Base-by-base conservation (phyloP, 495 filamentous ascomycete genomes). In the Poronia punctata region DNA sequence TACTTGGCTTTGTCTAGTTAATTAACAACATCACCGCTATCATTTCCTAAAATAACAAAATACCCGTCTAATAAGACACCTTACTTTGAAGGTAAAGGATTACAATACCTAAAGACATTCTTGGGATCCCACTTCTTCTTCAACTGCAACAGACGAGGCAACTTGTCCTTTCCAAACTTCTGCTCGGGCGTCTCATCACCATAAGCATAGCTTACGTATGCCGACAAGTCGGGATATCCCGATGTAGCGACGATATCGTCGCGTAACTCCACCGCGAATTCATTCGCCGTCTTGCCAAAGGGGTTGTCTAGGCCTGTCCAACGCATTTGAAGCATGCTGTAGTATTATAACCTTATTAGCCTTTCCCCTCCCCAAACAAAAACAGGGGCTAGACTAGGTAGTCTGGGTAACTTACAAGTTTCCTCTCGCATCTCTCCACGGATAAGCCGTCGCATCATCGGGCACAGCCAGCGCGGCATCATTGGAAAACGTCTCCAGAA, bases 181-280 rank as follows among this genome's bases (percentile, higher is more conserved):
- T 47, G 43, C 34, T 49, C 58, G 2, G 53, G 44, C 5, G 43
- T 46, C 35, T 71, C 65, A 39, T 68, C 59, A 14, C 67, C 62
- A 30, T 53, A 48, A 7, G 56, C 55, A 39, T 61, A 67, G 34
- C 56, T 64, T 19, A 63, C 43, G 38, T 65, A 68, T 14, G 45
- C 26, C 26, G 51, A 45, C 14, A 57, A 30, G 12, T 40, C 43
- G 8, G 21, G 16, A 26, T 51, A 57, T 17, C 61, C 57, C 5
- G 46, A 53, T 1, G 45, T 39, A 7, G 48, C 38, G 26, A 43
- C 36, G 26, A 52, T 41, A n/a, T 52, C 28, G 8, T 43, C 33
- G 44, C 54, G 52, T 15, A 48, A 16, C 12, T 43, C 34, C 10
- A 14, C 16, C 1, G 21, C 46, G 12, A 43, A 30, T 2, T 3